Evolutionary conservation across 2,329 filamentous ascomycete genomes (phyloP), one percentile per base, ranked within the genome.

Genomic region (Stemphylium lycopersici): DNA sequence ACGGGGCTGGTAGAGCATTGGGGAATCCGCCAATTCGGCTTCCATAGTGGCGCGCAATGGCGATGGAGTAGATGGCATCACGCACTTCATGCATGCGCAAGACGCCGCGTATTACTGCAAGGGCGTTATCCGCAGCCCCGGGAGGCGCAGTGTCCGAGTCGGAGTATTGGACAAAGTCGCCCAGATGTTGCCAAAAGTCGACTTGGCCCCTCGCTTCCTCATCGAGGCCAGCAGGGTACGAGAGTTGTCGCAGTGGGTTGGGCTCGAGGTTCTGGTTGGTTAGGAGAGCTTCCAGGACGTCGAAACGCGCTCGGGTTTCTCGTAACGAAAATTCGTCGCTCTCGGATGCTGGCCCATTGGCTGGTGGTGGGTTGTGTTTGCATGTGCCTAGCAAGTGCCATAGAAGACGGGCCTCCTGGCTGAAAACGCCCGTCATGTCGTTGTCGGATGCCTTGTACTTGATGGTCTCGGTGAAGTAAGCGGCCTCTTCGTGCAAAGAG

Each of bases 21-120:
- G 78, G 75, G 60, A 80, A 80, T 22, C 78, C 77, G 13, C 76
- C 71, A 55, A 78, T 69, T 12, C 86, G 84, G 29, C 87, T 86
- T 40, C 89, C 87, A 44, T 92, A 81, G 58, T 93, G 86, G 22
- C 91, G 87, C 13, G 90, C 87, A 50, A 96, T 85, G 7, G 90
- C 90, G 61, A 96, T 88, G 0, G 90, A 95, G 76, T 96, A 96
- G 52, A 97, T 84, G 15, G 96, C 88, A 71, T 97, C 92, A 48
- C 93, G 87, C 67, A 93, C 95, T 77, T 97, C 93, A 20, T 88
- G 84, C 42, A 89, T 89, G 63, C 91, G 89, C 11, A 96, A 81
- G 18, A 93, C 81, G 51, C 83, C 83, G 29, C 91, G 87, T 73
- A 91, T 84, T 46, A 82, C 82, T 4, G 75, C 76, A 26, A 96